Evolutionary conservation across 2,329 filamentous ascomycete genomes (phyloP), one percentile per base, ranked within the genome.

Genomic region (Cercospora sesami): DNA sequence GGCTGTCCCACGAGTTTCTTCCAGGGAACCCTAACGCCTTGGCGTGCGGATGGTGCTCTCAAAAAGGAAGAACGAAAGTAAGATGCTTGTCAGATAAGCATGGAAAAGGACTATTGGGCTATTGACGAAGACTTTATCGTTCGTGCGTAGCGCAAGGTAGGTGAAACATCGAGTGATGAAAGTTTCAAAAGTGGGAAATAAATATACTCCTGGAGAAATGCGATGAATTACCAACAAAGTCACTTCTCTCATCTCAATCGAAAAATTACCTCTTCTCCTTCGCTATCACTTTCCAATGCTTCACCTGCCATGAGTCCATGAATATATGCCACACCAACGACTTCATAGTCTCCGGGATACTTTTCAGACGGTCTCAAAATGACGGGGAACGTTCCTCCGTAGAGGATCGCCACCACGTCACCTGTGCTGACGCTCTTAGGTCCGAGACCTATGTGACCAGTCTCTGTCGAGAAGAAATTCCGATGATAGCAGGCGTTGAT

Each of bases 401-500:
- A 59, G 4, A 59, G 28, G 8, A 59, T 31, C 12, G 23, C 28
- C 5, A 59, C 57, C 10, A n/a, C 10, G 9, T 59, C 31, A 59
- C 31, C 18, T 30, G 5, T 12, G 5, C n/a, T 10, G 5, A 33
- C 9, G 4, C 10, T 33, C 28, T 59, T 59, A 2, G 31, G 26
- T n/a, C 57, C 57, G 57, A 59, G 26, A 5, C 57, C 57, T 18
- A 59, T n/a, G 21, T 21, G 28, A 0, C 57, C 57, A 16, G 10
- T 18, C 8, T 59, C 57, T n/a, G 57, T 59, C 5, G 31, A 28
- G 57, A 59, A 59, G 28, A 59, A 31, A 18, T 23, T 30, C 10
- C 57, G 57, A 59, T 30, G 26, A n/a, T 36, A 31, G 26, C 57
- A 59, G 10, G 57, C 57, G n/a, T 59, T 59, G 28, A 53, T 53